Percentiles rank a stretch among this genome's conserved stretches.
These are phyloP conservation scores for Gossypium laxum DNA, from an alignment of 441 rosid species.

Conservation along the genomic window DNA sequence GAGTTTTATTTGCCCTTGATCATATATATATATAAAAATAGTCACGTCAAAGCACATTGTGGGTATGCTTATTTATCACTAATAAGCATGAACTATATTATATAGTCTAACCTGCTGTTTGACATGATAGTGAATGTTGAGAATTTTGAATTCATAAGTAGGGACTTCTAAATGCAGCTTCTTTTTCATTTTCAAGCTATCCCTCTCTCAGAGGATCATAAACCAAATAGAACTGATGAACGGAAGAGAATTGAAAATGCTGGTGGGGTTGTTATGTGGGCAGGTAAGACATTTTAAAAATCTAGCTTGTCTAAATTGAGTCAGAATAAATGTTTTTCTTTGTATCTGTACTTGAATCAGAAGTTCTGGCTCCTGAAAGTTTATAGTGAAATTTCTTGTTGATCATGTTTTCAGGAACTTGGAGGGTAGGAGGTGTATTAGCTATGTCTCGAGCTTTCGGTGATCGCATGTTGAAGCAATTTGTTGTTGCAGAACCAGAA, in stretches of 20 bases:
- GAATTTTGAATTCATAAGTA: not conserved
- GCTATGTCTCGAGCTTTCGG: conserved; percentile 99
- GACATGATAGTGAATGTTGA: not conserved
- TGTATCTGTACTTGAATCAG: not conserved
- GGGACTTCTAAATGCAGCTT: conserved; percentile 3
- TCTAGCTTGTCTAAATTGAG: not conserved
- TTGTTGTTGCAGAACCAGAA: conserved; percentile 92
- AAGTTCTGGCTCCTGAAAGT: not conserved
- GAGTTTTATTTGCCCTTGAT: not conserved
- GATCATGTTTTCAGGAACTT: conserved; percentile 54
- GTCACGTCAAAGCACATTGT: not conserved
- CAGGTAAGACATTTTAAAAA: conserved; percentile 42
- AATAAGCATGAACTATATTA: not conserved
- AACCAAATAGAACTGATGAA: conserved; percentile 91
- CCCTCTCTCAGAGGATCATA: conserved; percentile 95
- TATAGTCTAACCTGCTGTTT: not conserved
- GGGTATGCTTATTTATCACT: not conserved
- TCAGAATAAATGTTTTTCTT: not conserved
- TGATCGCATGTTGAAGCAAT: conserved; percentile 93
- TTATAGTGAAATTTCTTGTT: not conserved
- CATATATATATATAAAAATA: not conserved
- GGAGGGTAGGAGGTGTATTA: conserved; percentile 97
- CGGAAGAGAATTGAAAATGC: conserved; percentile 93
- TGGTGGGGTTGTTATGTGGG: conserved; percentile 95
- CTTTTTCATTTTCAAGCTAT: conserved; percentile 44